phyloP scores from a whole-genome alignment of 192 early-diverging fungal species.

The Kappamyces sp. region DNA sequence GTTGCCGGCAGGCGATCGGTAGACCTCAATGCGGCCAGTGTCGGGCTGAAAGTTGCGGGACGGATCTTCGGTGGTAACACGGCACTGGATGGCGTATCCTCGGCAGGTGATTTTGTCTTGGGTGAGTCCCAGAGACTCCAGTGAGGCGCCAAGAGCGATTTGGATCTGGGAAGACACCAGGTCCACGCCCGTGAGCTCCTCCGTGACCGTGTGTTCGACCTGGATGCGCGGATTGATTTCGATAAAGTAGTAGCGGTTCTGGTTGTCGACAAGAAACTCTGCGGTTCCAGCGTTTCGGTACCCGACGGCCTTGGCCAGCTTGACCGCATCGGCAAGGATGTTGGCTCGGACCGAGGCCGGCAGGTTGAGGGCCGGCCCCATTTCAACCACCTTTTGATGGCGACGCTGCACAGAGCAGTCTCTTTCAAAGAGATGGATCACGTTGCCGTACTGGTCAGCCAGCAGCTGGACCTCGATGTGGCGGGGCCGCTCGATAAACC shows the following conservation, averaged over 20 bases:
- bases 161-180: constrained; percentile 90
- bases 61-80: constrained; percentile 95
- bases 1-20: constrained; percentile 78
- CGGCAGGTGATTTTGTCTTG: constrained; percentile 77
- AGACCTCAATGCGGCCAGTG: constrained; percentile 92
- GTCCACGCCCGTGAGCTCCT: constrained; percentile 95
- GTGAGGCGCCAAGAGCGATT: constrained; percentile 81
- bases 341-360: constrained; percentile 55
- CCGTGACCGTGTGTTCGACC: constrained; percentile 97
- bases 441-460: constrained; percentile 75
- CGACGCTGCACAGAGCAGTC: constrained; percentile 97
- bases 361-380: constrained; percentile 78
- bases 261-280: constrained; percentile 88
- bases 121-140: constrained; percentile 70
- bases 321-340: constrained; percentile 86
- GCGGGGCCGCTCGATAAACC: constrained; percentile 82
- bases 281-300: constrained; percentile 97
- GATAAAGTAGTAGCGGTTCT: constrained; percentile 92
- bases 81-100: constrained; percentile 90
- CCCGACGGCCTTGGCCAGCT: constrained; percentile 77
- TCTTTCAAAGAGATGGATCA: constrained; percentile 87
- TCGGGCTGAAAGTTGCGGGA: constrained; percentile 91
- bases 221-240: constrained; percentile 98
- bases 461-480: constrained; percentile 98
- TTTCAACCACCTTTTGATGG: constrained; percentile 95